Evolutionary conservation across 1,139 yeast species (phyloP), one percentile per base, ranked within the genome.

Genomic region (Lodderomyces theae): DNA sequence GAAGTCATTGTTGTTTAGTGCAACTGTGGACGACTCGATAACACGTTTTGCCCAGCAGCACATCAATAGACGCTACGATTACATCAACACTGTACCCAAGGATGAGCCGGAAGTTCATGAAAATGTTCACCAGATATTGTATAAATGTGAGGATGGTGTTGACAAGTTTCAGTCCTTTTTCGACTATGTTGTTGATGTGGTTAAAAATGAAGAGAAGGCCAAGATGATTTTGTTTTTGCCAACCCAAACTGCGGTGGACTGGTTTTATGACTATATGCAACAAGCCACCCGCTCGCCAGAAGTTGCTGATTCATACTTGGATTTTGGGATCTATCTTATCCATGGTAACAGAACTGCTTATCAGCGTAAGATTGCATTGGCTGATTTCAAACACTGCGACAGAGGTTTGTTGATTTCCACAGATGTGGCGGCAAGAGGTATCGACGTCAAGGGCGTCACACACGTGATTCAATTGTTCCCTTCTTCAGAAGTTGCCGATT

Each of bases 371-470:
- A 34, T 17, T 8, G 44, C 46, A 11, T 39, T 86, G 42, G 67
- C 66, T 41, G 58, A 53, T 17, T 87, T 84, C 70, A 75, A 84
- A 56, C 60, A 56, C 34, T 55, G 71, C 23, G 55, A 63, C 31
- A 63, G 68, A 21, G 83, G 86, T 42, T 57, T 90, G 33, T 70
- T 90, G 42, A 77, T 90, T 38, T 84, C 95, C 35, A 87, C 96
- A 2, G 96, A 90, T 64, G 97, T 92, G 42, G 95, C 92, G 49
- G 97, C 97, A 3, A 81, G 97, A 67, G 97, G 98, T 54, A 82
- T 92, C 82, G 96, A 89, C 67, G 86, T 89, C 73, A 90, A 89
- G 38, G 80, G 79, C 52, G 94, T 92, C 25, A 67, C 86, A 21
- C 85, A 86, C 54, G 96, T 89, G 41, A 67, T 85, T 54, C 96